phyloP scores from a whole-genome alignment of 495 filamentous ascomycete genomes.

The Lichina pygmaea region DNA sequence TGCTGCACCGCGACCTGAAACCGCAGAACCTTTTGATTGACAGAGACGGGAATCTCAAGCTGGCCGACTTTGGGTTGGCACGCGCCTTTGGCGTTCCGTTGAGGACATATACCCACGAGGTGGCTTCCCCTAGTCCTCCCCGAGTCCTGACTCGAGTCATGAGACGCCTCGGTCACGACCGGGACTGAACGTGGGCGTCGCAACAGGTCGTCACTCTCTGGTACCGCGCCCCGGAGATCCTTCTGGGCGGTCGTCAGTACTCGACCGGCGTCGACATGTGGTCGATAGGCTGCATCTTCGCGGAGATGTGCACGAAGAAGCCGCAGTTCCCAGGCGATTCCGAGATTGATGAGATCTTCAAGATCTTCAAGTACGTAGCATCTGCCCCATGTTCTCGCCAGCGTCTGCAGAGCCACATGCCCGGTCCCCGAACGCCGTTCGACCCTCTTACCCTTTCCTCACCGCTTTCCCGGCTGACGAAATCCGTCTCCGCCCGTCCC shows the following conservation, averaged over 20 bases:
- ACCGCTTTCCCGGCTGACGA: neutral
- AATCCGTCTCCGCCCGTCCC: neutral
- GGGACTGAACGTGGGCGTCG: neutral
- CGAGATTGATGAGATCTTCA: constrained; percentile 99
- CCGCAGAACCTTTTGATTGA: constrained; percentile 94
- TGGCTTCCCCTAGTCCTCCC: constrained; percentile 8
- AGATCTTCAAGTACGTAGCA: constrained; percentile 67
- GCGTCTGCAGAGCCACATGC: no score
- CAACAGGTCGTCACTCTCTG: constrained; percentile 77
- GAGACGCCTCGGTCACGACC: no score
- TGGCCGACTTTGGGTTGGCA: constrained; percentile 92
- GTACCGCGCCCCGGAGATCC: constrained; percentile 95
- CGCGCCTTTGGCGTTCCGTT: constrained; percentile 90
- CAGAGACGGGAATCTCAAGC: constrained; percentile 81
- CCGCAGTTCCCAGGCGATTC: constrained; percentile 93
- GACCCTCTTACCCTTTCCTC: neutral
- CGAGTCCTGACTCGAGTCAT: neutral
- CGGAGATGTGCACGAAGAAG: constrained; percentile 98
- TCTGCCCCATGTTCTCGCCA: neutral
- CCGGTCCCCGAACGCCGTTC: neutral
- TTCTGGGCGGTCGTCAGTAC: constrained; percentile 91
- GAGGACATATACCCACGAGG: constrained; percentile 92
- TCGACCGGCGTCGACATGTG: constrained; percentile 99
- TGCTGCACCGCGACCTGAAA: constrained; percentile 90
- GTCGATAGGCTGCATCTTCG: constrained; percentile 96